Evolutionary conservation across 176 grass and related monocot genomes (phyloP), one percentile per base, ranked within the genome.

Genomic region (Cenchrus fungigraminus): DNA sequence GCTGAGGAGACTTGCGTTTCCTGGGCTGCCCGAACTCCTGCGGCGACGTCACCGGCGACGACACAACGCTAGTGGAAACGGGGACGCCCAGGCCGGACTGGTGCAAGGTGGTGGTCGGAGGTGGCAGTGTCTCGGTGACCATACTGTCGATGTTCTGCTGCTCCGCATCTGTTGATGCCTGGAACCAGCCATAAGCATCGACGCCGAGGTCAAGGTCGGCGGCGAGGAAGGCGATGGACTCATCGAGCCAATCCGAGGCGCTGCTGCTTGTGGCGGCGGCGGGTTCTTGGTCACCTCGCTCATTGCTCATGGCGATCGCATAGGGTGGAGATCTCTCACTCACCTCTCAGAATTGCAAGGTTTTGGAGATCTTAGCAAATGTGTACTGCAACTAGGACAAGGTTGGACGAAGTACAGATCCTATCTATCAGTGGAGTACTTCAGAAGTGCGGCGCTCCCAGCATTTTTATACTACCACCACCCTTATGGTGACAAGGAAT

Each of bases 221-320:
- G n/a, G 71, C 8, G 49, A 84, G 71, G 58, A 76, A 76, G 47
- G 82, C 72, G 32, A 76, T 66, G 60, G 82, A 67, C 9, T 76
- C 72, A 3, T 76, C 71, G 49, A 84, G 72, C 82, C 82, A 84
- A 66, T 67, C 82, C 1, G 61, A 28, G 5, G 29, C 79, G 13
- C 1, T 29, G 51, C 20, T 57, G 65, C 65, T 44, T 62, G 71
- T 75, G 60, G 59, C 45, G 45, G 59, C 45, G 10, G 40, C 42
- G 2, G 17, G 71, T 65, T 66, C 71, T 43, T 66, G 71, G 32
- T 19, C 49, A 19, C 55, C 49, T 66, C 47, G 61, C 49, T 84
- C 72, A 6, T 54, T 40, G 60, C 50, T 84, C 82, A 84, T 84
- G 82, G 59, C 59, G 54, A 28, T 72, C 40, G 42, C 55, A 42